Evolutionary conservation across 345 rosid genomes (phyloP), one percentile per base, ranked within the genome.

Genomic region (Raphanus sativus): DNA sequence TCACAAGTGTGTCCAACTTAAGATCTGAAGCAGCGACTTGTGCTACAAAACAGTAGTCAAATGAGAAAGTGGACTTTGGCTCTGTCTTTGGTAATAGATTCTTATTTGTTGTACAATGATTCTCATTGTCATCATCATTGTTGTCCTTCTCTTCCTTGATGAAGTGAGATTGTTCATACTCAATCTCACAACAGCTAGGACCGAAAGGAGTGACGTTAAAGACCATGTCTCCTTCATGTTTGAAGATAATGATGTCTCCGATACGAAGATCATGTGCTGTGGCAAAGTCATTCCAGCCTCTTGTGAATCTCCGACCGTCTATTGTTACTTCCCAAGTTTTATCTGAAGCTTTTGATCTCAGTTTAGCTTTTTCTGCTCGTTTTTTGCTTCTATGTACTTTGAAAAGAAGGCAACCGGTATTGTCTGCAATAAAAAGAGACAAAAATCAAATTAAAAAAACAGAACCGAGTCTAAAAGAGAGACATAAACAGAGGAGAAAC

Each of bases 281-380:
- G 1, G 42, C 68, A 17, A 78, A 78, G 7, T 78, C 77, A 50
- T 67, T 61, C 81, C 81, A 78, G 25, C 81, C 74, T 45, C 1
- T 0, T 11, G 81, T 78, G 25, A 73, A 36, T 67, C 26, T 67
- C 59, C 32, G 77, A 40, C 77, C 63, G 4, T 72, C 63, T n/a
- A 72, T 29, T 8, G 61, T 60, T 12, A 78, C 69, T 59, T 66
- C 7, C 77, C 73, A 78, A 10, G 16, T 72, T 45, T n/a, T 30
- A 1, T 65, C 67, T 40, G 72, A 72, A 48, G 63, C 24, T 30
- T 72, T 26, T 1, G 73, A 72, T 66, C 33, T 72, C 0, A 78
- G 64, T 34, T 34, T 12, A 29, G 42, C 81, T 2, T 42, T 4
- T 4, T 72, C 30, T 56, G 16, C 21, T 42, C 25, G 38, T 40